Conservation (phyloP, 805 yeast genomes). For the Diddensiella santjacobensis region DNA sequence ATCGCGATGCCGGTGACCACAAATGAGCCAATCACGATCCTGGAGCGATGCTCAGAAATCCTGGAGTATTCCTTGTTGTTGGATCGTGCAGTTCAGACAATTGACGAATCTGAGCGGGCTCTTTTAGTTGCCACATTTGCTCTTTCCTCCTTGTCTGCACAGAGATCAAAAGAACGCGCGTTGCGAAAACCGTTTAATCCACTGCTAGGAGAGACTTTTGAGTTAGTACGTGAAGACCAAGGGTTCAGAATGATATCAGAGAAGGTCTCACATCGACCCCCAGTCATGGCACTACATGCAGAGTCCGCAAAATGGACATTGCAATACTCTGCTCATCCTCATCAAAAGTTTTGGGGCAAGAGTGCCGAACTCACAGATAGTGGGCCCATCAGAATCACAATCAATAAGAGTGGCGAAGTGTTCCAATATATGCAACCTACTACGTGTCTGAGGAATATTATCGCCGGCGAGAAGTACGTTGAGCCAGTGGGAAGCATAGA, state of each 20-base stretch:
- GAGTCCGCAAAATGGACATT: conserved; percentile 65
- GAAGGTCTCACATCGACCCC: conserved; percentile 85
- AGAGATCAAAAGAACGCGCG: conserved; percentile 70
- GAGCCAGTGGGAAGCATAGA: conserved; percentile 76
- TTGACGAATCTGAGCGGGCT: conserved; percentile 53
- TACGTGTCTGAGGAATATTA: conserved; percentile 74
- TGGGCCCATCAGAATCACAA: conserved; percentile 60
- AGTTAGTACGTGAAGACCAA: conserved; percentile 77
- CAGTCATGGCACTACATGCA: conserved; percentile 73
- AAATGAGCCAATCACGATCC: conserved; percentile 83
- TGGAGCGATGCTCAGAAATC: conserved; percentile 76
- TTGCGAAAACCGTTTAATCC: conserved; percentile 93
- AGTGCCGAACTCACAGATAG: conserved; percentile 75
- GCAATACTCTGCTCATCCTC: conserved; percentile 41
- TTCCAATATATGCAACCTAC: conserved; percentile 82
- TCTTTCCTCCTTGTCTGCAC: conserved; percentile 63
- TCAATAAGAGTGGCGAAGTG: conserved; percentile 59
- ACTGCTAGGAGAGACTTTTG: conserved; percentile 87
- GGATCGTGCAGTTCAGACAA: conserved; percentile 53
- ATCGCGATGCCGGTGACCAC: conserved; percentile 92
- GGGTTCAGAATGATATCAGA: conserved; percentile 75
- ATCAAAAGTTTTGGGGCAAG: conserved; percentile 94
- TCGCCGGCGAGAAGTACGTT: conserved; percentile 92
- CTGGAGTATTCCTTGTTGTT: conserved; percentile 72
- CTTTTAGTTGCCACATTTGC: conserved; percentile 80